Conservation (phyloP, 805 yeast genomes). For the Lipomyces spencermartinsiae region DNA sequence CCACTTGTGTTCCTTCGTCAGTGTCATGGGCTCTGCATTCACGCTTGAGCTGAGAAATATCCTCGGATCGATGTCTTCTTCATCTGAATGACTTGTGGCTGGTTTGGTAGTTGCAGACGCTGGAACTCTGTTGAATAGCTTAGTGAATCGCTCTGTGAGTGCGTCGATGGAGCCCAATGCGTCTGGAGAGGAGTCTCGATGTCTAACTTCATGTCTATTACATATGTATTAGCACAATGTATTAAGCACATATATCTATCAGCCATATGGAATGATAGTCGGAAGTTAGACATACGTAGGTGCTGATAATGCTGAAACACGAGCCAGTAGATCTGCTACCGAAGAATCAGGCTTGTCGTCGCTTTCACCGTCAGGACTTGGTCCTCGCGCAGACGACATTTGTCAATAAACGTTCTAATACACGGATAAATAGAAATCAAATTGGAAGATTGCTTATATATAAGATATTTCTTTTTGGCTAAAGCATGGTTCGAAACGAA, state of each 20-base stretch:
- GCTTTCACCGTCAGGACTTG: neutral
- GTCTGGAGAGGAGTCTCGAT: slow-evolving; percentile 30
- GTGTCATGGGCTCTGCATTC: neutral
- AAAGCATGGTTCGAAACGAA: no score
- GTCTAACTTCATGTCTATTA: neutral
- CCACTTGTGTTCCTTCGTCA: slow-evolving; percentile 15
- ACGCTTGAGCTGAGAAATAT: slow-evolving; percentile 2
- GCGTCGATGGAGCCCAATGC: slow-evolving; percentile 32
- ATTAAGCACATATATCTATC: neutral
- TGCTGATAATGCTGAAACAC: slow-evolving; percentile 17
- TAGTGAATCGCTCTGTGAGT: slow-evolving; percentile 31
- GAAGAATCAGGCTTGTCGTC: neutral
- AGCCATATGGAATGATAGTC: neutral
- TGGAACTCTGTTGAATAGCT: slow-evolving; percentile 26
- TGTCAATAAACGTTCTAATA: neutral
- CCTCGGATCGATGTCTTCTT: slow-evolving; percentile 19
- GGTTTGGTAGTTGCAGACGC: slow-evolving; percentile 15
- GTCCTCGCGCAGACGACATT: neutral
- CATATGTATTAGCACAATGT: neutral
- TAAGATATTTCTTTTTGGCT: no score
- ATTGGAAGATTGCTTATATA: no score
- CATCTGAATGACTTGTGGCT: neutral
- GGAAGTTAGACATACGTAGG: slow-evolving; percentile 20
- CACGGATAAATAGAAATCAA: neutral
- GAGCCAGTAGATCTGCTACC: slow-evolving; percentile 14